Evolutionary conservation across 805 yeast genomes (phyloP).

Genomic region (Spathaspora girioi): DNA sequence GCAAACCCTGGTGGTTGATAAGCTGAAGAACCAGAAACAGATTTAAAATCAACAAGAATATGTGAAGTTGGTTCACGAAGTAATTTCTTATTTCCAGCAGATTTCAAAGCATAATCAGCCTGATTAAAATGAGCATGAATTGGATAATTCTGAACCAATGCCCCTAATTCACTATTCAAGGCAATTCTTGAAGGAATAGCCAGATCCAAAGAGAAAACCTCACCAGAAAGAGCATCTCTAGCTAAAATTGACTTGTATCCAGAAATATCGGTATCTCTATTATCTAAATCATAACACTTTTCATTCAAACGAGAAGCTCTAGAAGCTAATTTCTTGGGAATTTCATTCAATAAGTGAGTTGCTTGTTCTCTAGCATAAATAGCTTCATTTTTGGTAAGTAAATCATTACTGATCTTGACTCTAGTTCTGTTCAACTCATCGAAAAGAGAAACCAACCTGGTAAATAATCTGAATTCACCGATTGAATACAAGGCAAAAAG

Average conservation of each 20-base stretch:
- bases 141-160: conserved; percentile 73
- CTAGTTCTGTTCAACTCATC: conserved; percentile 56
- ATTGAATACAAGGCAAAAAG: conserved; percentile 67
- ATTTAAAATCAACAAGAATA: conserved; percentile 71
- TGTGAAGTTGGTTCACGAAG: conserved; percentile 55
- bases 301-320: conserved; percentile 37
- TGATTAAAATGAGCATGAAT: conserved; percentile 29
- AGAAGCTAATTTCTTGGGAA: conserved; percentile 56
- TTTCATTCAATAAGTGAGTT: conserved; percentile 50
- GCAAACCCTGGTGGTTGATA: conserved; percentile 63
- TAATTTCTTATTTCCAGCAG: conserved; percentile 46
- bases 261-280: conserved; percentile 45
- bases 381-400: conserved; percentile 54
- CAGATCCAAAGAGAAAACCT: conserved; percentile 40
- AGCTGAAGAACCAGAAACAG: conserved; percentile 56
- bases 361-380: conserved; percentile 47
- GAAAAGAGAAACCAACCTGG: conserved; percentile 51
- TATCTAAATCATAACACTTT: conserved; percentile 37
- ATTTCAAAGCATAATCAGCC: conserved; percentile 35
- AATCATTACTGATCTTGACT: conserved; percentile 45
- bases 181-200: conserved; percentile 59
- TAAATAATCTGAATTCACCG: conserved; percentile 63
- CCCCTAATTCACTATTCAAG: conserved; percentile 63
- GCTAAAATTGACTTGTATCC: conserved; percentile 69
- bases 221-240: conserved; percentile 59